Percentiles rank a stretch among this genome's conserved stretches.
Conservation (phyloP, 2,329 filamentous ascomycete genomes). For the Aspergillus ibericus region DNA sequence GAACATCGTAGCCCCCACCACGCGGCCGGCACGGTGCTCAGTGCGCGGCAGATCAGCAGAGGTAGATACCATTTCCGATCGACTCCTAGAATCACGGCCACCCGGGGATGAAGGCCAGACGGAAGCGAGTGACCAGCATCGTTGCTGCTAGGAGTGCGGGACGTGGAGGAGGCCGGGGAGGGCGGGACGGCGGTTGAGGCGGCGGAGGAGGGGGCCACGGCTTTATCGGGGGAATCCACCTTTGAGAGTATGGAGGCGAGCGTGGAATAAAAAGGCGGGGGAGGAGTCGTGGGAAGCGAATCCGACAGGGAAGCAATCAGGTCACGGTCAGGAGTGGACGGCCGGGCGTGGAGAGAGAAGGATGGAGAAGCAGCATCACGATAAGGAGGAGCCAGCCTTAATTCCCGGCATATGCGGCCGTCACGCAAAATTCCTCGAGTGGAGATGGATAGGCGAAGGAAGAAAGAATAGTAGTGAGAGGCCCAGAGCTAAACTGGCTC, state of each 20-base stretch:
- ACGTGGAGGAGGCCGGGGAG: constrained; percentile 31
- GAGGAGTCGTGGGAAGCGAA: constrained; percentile 7
- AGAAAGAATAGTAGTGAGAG: background rate
- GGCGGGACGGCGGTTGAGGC: constrained; percentile 29
- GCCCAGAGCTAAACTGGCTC: background rate
- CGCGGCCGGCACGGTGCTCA: constrained; percentile 68
- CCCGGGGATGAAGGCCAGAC: constrained; percentile 66
- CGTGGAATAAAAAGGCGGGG: constrained; percentile 13
- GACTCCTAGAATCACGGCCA: constrained; percentile 75
- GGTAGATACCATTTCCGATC: constrained; percentile 71
- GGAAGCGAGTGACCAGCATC: constrained; percentile 29
- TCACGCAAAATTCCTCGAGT: constrained; percentile 20
- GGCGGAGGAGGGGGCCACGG: constrained; percentile 31
- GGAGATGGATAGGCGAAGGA: background rate
- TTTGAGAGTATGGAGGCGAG: constrained; percentile 9
- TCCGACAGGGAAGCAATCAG: constrained; percentile 22
- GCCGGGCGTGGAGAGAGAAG: constrained; percentile 30
- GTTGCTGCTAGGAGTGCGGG: constrained; percentile 29
- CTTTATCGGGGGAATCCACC: constrained; percentile 27
- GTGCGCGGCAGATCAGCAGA: constrained; percentile 69
- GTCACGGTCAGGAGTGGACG: constrained; percentile 26
- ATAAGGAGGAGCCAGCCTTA: constrained; percentile 43
- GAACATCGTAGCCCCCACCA: constrained; percentile 71
- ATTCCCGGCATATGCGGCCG: constrained; percentile 40
- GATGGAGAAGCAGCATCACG: constrained; percentile 40